Conservation (phyloP, 805 yeast species). For the Danielia oregonensis region DNA sequence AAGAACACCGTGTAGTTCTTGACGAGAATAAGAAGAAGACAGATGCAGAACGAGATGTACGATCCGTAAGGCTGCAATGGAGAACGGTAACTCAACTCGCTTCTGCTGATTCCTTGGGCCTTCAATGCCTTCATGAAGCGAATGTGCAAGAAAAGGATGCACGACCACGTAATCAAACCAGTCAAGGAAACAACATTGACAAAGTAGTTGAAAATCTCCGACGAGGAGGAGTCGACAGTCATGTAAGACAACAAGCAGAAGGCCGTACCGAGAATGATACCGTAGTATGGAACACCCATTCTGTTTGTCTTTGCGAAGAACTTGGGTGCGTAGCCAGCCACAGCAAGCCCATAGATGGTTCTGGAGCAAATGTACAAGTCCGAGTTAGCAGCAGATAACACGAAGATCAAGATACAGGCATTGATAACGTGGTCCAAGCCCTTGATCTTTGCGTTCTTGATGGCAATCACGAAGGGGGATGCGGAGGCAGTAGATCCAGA, state of each 20-base stretch:
- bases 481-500: slow-evolving; percentile 15
- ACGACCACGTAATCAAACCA: slow-evolving; percentile 72
- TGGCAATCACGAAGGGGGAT: slow-evolving; percentile 21
- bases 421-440: slow-evolving; percentile 21
- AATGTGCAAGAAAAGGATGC: slow-evolving; percentile 65
- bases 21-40: slow-evolving; percentile 53
- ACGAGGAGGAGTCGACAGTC: slow-evolving; percentile 56
- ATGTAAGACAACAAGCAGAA: slow-evolving; percentile 69
- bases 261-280: slow-evolving; percentile 46
- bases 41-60: slow-evolving; percentile 51
- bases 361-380: slow-evolving; percentile 20
- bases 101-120: slow-evolving; percentile 63
- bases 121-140: slow-evolving; percentile 60
- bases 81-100: slow-evolving; percentile 53
- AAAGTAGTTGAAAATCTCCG: slow-evolving; percentile 60
- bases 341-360: slow-evolving; percentile 18
- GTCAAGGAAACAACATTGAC: slow-evolving; percentile 75
- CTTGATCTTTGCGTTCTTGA: slow-evolving; percentile 17
- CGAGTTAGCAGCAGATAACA: slow-evolving; percentile 21
- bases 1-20: slow-evolving; percentile 69
- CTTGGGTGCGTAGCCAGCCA: slow-evolving; percentile 26
- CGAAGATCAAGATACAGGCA: slow-evolving; percentile 18
- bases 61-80: slow-evolving; percentile 71
- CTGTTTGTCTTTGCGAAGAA: slow-evolving; percentile 44
- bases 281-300: slow-evolving; percentile 67